Conservation (phyloP, 352 stramenopile species). For the Globisporangium perplexum region DNA sequence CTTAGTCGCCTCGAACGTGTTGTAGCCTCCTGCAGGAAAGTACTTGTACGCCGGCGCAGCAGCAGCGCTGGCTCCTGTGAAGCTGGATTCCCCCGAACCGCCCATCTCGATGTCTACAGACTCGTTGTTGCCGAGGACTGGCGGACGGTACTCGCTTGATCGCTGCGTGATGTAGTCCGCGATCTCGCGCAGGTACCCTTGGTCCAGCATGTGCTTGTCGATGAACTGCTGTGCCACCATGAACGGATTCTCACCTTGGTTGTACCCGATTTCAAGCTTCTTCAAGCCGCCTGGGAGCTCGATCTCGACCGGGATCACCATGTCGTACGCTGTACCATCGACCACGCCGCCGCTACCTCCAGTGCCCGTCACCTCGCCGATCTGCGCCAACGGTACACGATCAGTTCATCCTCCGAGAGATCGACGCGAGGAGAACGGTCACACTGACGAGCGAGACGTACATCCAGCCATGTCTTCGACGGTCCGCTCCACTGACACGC, state of each 20-base stretch:
- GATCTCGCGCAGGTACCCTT: constrained; percentile 92
- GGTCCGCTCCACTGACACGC: constrained; percentile 93
- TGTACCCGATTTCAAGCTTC: constrained; percentile 97
- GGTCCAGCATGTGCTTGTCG: constrained; percentile 93
- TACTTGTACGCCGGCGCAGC: constrained; percentile 36
- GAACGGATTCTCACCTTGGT: constrained; percentile 97
- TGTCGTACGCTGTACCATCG: constrained; percentile 92
- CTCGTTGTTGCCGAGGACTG: constrained; percentile 47
- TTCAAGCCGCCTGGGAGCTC: constrained; percentile 89
- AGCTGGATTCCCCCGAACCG: constrained; percentile 1
- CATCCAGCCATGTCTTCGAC: constrained; percentile 93
- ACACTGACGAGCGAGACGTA: constrained; percentile 27
- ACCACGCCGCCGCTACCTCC: constrained; percentile 75
- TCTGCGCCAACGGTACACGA: constrained; percentile 23
- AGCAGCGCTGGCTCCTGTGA: background rate
- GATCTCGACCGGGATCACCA: constrained; percentile 97
- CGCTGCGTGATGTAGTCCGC: constrained; percentile 95
- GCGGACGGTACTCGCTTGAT: constrained; percentile 69
- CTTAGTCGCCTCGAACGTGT: constrained; percentile 91
- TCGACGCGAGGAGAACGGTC: background rate
- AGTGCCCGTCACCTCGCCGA: constrained; percentile 84
- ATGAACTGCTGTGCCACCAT: constrained; percentile 95
- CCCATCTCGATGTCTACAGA: constrained; percentile 12
- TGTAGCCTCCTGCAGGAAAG: constrained; percentile 79
- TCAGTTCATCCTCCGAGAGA: background rate